Conservation (phyloP, 768 basidiomycete genomes). For the Pleurotus pulmonarius region DNA sequence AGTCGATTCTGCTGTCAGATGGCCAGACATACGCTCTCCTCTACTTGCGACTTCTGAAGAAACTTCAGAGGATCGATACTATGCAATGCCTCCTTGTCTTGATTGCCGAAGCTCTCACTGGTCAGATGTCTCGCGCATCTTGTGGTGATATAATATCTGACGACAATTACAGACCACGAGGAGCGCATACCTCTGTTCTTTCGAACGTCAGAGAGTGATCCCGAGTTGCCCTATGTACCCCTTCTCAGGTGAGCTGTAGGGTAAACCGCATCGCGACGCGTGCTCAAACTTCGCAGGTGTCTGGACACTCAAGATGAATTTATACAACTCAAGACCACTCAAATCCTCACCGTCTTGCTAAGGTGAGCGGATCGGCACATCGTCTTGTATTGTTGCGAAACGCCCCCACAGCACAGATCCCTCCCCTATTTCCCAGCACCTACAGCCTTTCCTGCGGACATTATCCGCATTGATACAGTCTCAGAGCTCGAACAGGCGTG, state of each 20-base stretch:
- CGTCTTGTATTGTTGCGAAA: slow-evolving; percentile 6
- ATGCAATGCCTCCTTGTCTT: slow-evolving; percentile 84
- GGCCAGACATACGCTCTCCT: slow-evolving; percentile 80
- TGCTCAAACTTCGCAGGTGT: slow-evolving; percentile 17
- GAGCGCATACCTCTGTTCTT: slow-evolving; percentile 80
- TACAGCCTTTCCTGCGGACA: slow-evolving; percentile 56
- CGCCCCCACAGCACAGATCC: slow-evolving; percentile 41
- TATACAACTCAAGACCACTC: slow-evolving; percentile 85
- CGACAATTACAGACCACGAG: slow-evolving; percentile 62
- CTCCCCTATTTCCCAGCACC: slow-evolving; percentile 43
- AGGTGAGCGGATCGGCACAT: slow-evolving; percentile 42
- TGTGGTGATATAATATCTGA: not conserved
- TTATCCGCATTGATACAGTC: slow-evolving; percentile 60
- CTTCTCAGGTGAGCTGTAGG: slow-evolving; percentile 56
- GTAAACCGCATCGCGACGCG: not conserved
- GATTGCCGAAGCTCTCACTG: slow-evolving; percentile 84
- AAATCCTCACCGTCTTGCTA: slow-evolving; percentile 84
- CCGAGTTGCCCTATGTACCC: slow-evolving; percentile 77
- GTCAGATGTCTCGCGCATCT: slow-evolving; percentile 34
- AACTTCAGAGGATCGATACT: slow-evolving; percentile 77
- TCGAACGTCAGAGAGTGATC: slow-evolving; percentile 55
- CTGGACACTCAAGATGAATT: slow-evolving; percentile 91
- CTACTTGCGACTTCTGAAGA: slow-evolving; percentile 86
- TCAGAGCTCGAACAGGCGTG: slow-evolving; percentile 61
- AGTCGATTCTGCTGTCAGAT: slow-evolving; percentile 79